Evolutionary conservation across 129 eudicot species (phyloP).

Genomic region (Flaveria bidentis): DNA sequence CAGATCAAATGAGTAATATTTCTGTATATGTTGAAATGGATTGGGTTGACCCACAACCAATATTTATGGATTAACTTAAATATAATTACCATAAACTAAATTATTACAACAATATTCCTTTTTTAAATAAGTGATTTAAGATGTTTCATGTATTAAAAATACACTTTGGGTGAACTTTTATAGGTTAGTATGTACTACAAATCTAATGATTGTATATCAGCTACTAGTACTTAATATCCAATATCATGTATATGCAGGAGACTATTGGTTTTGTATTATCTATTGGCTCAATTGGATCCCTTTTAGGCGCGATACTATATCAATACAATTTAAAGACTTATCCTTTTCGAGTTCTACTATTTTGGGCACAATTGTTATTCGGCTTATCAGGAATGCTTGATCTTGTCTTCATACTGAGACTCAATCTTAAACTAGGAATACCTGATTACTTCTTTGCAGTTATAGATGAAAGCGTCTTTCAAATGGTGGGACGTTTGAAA

Average conservation of each 20-base stretch:
- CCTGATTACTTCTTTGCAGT: constrained; percentile 77
- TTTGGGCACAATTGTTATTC: constrained; percentile 69
- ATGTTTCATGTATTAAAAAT: background rate
- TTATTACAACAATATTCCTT: background rate
- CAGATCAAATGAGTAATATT: background rate
- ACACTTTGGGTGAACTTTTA: constrained; percentile 4
- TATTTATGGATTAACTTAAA: background rate
- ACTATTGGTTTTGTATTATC: constrained; percentile 72
- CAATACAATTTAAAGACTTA: constrained; percentile 63
- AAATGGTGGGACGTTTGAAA: constrained; percentile 67
- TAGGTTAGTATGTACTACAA: background rate
- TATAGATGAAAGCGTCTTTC: constrained; percentile 65
- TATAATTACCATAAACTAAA: background rate
- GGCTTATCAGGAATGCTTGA: constrained; percentile 85
- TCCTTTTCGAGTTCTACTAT: constrained; percentile 65
- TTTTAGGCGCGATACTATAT: constrained; percentile 68
- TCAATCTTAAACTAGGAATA: constrained; percentile 68
- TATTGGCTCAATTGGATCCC: constrained; percentile 81
- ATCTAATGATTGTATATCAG: background rate
- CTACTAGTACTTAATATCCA: too few species aligned
- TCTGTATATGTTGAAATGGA: background rate
- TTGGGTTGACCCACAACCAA: background rate
- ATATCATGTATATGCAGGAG: constrained; percentile 55
- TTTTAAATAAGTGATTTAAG: background rate
- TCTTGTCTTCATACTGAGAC: constrained; percentile 62